Evolutionary conservation across 2,329 filamentous ascomycete species (phyloP).

Genomic region (Chaetomiaceae sp.): DNA sequence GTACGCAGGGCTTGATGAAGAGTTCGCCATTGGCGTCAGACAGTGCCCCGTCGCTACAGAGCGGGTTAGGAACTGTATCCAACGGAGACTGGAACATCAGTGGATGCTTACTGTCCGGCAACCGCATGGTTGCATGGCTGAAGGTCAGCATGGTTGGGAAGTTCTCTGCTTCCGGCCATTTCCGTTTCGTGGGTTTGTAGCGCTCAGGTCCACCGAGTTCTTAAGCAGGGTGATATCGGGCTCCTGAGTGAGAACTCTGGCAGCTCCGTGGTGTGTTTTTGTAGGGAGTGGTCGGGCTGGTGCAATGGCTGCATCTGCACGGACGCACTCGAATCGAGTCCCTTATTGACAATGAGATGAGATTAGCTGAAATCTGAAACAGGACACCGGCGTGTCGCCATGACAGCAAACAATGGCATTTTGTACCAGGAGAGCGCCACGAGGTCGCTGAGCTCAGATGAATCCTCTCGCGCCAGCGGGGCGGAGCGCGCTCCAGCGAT

Average conservation of each 20-base stretch:
- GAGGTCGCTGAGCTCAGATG: not conserved
- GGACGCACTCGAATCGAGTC: not conserved
- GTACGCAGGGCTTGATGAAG: slow-evolving; percentile 91
- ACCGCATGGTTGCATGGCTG: slow-evolving; percentile 70
- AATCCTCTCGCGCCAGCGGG: slow-evolving; percentile 8
- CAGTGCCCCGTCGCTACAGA: slow-evolving; percentile 76
- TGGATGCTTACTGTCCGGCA: slow-evolving; percentile 69
- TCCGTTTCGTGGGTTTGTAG: too few species aligned
- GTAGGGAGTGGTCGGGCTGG: slow-evolving; percentile 7
- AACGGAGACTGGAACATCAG: not conserved
- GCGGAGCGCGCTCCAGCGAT: slow-evolving; percentile 11
- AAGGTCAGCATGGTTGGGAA: slow-evolving; percentile 58
- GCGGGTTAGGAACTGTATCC: slow-evolving; percentile 15
- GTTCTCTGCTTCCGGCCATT: slow-evolving; percentile 31
- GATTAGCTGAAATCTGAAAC: not conserved
- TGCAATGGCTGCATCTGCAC: slow-evolving; percentile 17
- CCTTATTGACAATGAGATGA: not conserved
- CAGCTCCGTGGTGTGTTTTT: slow-evolving; percentile 1
- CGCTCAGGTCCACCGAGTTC: not conserved
- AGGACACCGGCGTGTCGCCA: not conserved
- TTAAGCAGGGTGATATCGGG: too few species aligned
- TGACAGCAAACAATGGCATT: slow-evolving; percentile 4
- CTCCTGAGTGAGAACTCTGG: too few species aligned
- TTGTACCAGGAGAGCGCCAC: not conserved
- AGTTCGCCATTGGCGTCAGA: slow-evolving; percentile 78